Base-by-base conservation (phyloP, 371 early-diverging fungal genomes). In the Syncephalastrum monosporum region DNA sequence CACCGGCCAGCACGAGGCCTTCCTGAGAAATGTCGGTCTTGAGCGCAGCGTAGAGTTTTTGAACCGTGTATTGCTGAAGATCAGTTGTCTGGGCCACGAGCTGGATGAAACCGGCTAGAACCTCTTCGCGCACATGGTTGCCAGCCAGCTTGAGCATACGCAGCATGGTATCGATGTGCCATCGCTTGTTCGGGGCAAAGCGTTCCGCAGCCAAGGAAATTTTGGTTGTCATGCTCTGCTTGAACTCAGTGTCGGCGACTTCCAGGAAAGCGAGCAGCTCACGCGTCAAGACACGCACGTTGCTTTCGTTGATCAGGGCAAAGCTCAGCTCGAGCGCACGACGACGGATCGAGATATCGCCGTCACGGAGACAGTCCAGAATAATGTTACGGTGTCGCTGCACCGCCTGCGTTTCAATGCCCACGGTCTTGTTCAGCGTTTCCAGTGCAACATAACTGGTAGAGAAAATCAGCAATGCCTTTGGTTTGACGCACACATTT, bases 381-480 rank as follows among this genome's bases (percentile, higher is more conserved):
- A 98, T 92, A 19, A 95, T 98, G 53, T 91, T 86, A 29, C 97
- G 92, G 65, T 97, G 97, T 47, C 99, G 91, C 72, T 97, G 98
- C n/a, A 98, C 92, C 7, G 97, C 93, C 43, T 92, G 86, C 10
- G 89, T 83, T 64, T 97, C 97, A 58, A 92, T 84, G 43, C 92
- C 79, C 42, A 93, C 82, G 8, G 96, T 93, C 52, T 91, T 90
- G 61, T 91, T 89, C 55, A 98, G 77, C 3, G 97, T 96, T 8
- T 93, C 92, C 57, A 98, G 71, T 5, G 99, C 98, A 16, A 98
- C 98, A 63, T 97, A 94, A 68, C 93, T 92, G 46, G 5, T 53
- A 12, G 50, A 41, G 47, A 42, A 27, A 19, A 33, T 41, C 38
- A 42, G 17, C 5, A 24, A 41, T 2, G 17, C 38, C 1, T 13